phyloP scores from a whole-genome alignment of 1,139 yeast species.

The Blastobotrys niveus region DNA sequence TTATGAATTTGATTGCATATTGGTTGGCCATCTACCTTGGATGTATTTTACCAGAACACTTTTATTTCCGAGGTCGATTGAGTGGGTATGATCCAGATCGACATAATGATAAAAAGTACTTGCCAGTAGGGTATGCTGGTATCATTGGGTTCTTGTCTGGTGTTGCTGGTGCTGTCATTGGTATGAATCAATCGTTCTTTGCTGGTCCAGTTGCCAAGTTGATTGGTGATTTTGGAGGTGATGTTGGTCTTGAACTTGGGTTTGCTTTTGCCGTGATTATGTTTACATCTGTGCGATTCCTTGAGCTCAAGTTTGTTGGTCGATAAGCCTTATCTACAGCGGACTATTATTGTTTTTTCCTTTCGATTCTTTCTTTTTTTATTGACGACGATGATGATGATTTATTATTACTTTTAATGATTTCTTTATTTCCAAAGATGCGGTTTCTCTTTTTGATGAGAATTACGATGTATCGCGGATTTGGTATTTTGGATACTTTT shows the following conservation, averaged over 20 bases:
- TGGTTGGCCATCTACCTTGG: constrained; percentile 83
- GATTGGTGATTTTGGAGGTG: constrained; percentile 82
- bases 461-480: constrained; percentile 4
- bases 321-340: constrained; percentile 18
- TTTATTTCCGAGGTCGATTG: constrained; percentile 56
- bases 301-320: constrained; percentile 43
- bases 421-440: not conserved
- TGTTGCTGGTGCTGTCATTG: constrained; percentile 75
- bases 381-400: not conserved
- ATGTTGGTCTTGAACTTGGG: constrained; percentile 80
- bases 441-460: not conserved
- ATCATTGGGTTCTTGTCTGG: constrained; percentile 74
- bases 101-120: constrained; percentile 49
- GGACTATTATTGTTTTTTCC: not conserved
- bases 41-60: constrained; percentile 69
- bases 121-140: constrained; percentile 78
- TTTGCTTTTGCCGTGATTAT: constrained; percentile 63
- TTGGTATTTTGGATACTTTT: not conserved
- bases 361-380: not conserved
- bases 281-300: constrained; percentile 55
- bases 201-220: constrained; percentile 56
- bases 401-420: not conserved
- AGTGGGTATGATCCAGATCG: constrained; percentile 56
- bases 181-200: constrained; percentile 86
- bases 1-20: constrained; percentile 87